Conservation (phyloP, 2,329 filamentous ascomycete species). For the Juglanconis oblonga region DNA sequence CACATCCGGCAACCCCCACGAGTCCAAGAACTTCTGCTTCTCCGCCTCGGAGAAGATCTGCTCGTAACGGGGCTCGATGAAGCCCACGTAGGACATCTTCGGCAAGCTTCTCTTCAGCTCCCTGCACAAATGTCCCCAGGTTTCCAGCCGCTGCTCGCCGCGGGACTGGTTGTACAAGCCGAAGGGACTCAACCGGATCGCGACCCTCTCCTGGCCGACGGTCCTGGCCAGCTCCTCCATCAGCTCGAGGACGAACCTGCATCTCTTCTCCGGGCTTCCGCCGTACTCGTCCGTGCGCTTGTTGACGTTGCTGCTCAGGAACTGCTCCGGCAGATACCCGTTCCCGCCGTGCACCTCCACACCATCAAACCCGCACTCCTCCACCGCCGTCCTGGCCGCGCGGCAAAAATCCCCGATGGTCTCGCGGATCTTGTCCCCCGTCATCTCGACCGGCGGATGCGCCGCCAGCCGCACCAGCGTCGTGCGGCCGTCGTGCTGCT, state of each 20-base stretch:
- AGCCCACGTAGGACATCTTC: conserved; percentile 55
- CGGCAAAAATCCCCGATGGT: conserved; percentile 29
- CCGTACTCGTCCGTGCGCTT: conserved; percentile 52
- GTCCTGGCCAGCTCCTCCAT: conserved; percentile 47
- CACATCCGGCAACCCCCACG: conserved; percentile 12
- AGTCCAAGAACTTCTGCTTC: conserved; percentile 22
- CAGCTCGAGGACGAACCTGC: conserved; percentile 50
- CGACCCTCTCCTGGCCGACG: conserved; percentile 46
- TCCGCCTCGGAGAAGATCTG: conserved; percentile 29
- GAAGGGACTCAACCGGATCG: conserved; percentile 54
- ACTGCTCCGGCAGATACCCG: conserved; percentile 48
- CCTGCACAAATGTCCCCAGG: conserved; percentile 49
- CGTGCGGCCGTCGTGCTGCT: too few species aligned
- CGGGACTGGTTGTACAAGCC: conserved; percentile 45
- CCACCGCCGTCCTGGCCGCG: conserved; percentile 42
- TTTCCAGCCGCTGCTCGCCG: conserved; percentile 55
- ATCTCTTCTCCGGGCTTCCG: conserved; percentile 52
- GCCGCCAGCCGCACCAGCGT: conserved; percentile 7
- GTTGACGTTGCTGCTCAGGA: conserved; percentile 52
- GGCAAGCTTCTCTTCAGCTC: conserved; percentile 42
- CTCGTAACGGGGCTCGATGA: conserved; percentile 50
- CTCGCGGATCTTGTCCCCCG: conserved; percentile 38
- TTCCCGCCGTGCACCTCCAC: conserved; percentile 39
- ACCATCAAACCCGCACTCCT: conserved; percentile 46
- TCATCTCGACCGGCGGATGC: conserved; percentile 24